A percentile compares a stretch with the other conserved stretches of the same genome.
These are phyloP conservation scores for Metschnikowia gelsemii DNA, from an alignment of 805 yeast genomes.

Conservation along the genomic window DNA sequence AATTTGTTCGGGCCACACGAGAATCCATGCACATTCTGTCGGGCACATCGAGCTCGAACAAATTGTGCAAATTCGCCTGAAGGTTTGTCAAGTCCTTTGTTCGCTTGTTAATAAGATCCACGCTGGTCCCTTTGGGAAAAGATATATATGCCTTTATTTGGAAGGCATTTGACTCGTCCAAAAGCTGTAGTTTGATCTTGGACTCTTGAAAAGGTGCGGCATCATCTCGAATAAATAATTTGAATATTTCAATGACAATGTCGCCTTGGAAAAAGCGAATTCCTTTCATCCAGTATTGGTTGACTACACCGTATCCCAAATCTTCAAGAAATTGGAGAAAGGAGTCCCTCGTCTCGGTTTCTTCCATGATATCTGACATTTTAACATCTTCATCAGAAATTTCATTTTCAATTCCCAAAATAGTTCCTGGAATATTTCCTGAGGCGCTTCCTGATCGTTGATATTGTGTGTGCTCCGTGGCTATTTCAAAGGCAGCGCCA, in stretches of 20 bases:
- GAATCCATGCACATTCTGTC: constrained; percentile 82
- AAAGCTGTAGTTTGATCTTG: constrained; percentile 34
- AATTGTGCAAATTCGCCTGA: constrained; percentile 64
- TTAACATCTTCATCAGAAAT: constrained; percentile 1
- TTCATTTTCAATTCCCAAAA: too few relatives aligned
- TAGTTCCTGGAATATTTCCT: too few relatives aligned
- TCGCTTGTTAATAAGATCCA: constrained; percentile 66
- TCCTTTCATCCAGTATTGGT: constrained; percentile 63
- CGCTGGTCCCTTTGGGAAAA: constrained; percentile 69
- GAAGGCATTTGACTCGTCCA: constrained; percentile 56
- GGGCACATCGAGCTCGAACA: constrained; percentile 69
- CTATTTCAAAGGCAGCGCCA: neutral
- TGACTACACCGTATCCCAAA: constrained; percentile 68
- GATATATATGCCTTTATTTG: constrained; percentile 68
- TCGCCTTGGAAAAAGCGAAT: constrained; percentile 59
- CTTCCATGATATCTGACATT: constrained; percentile 1
- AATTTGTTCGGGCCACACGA: constrained; percentile 41
- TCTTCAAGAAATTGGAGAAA: constrained; percentile 50
- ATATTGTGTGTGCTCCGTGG: neutral
- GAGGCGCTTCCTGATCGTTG: too few relatives aligned
- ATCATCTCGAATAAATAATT: constrained; percentile 42
- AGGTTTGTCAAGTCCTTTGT: constrained; percentile 59
- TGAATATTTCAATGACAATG: constrained; percentile 58
- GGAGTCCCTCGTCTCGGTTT: constrained; percentile 30
- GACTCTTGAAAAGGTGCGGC: constrained; percentile 22